Evolutionary conservation across 805 yeast species (phyloP).

Genomic region (Pichia scutulata): DNA sequence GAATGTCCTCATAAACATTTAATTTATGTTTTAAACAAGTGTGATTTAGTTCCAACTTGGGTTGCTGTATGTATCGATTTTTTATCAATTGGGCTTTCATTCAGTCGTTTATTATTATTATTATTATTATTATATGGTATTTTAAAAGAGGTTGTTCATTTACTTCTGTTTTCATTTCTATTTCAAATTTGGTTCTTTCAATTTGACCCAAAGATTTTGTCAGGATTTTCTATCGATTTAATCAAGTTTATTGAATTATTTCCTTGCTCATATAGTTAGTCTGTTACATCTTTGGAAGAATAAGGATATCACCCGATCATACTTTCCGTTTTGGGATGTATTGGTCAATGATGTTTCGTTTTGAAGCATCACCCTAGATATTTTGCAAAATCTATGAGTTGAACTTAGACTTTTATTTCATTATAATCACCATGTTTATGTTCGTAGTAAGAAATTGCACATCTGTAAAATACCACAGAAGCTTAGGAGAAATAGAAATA

Average conservation of each 20-base stretch:
- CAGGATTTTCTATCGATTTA: conserved; percentile 50
- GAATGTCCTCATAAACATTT: conserved; percentile 97
- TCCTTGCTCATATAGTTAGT: conserved; percentile 46
- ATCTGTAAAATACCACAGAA: conserved; percentile 21
- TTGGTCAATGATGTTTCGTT: conserved; percentile 27
- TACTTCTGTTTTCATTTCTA: conserved; percentile 3
- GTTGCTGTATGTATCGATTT: conserved; percentile 97
- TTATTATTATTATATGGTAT: too few relatives aligned
- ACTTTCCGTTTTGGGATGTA: conserved; percentile 41
- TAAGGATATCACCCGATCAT: conserved; percentile 46
- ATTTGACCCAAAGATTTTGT: conserved; percentile 70
- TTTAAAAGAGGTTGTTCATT: conserved; percentile 2
- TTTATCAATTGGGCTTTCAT: conserved; percentile 19
- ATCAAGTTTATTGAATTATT: conserved; percentile 6
- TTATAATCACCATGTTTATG: conserved; percentile 19
- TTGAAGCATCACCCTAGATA: conserved; percentile 35
- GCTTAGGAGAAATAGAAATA: too few relatives aligned
- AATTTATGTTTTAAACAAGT: conserved; percentile 89
- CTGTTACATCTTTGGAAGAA: conserved; percentile 99
- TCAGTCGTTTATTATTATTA: too few relatives aligned
- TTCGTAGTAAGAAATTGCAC: conserved; percentile 92
- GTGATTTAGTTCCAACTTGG: conserved; percentile 98
- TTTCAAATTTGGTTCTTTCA: conserved; percentile 5
- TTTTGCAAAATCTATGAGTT: conserved; percentile 71
- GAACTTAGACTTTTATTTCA: conserved; percentile 38